These are phyloP conservation scores for Gossypioides kirkii DNA, from an alignment of 345 rosid genomes.

Conservation along the genomic window DNA sequence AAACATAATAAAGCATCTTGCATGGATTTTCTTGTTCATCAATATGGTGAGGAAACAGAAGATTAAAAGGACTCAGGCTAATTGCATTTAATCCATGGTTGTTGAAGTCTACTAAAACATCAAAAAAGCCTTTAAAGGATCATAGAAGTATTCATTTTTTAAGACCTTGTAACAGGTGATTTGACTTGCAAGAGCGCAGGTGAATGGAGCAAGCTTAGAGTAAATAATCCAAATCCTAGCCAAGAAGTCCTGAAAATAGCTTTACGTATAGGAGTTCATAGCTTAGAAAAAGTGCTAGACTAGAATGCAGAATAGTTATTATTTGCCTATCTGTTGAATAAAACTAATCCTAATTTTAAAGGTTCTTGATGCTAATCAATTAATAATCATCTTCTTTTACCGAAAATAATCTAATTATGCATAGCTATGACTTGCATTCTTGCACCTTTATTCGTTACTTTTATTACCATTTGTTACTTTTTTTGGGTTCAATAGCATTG, in stretches of 20 bases:
- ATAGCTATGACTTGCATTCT: background rate
- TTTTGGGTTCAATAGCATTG: background rate
- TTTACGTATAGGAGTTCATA: background rate
- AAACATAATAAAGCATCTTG: background rate
- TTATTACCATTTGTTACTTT: background rate
- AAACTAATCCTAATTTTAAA: background rate
- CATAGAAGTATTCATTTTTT: background rate
- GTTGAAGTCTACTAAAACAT: background rate
- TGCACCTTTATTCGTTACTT: background rate
- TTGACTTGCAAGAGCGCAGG: background rate
- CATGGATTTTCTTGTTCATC: background rate
- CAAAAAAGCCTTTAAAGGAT: background rate
- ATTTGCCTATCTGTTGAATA: background rate
- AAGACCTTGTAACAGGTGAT: background rate
- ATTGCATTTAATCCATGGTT: background rate
- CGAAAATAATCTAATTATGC: background rate
- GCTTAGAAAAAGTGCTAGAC: background rate
- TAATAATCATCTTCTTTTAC: background rate
- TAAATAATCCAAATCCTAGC: background rate
- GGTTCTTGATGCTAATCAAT: background rate
- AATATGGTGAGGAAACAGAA: background rate
- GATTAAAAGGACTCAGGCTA: background rate
- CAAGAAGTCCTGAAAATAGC: background rate
- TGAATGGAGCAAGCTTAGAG: slow-evolving; percentile 4
- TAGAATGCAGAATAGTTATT: background rate